Evolutionary conservation across 2,329 filamentous ascomycete species (phyloP).

Genomic region (Metarhizium humberi): DNA sequence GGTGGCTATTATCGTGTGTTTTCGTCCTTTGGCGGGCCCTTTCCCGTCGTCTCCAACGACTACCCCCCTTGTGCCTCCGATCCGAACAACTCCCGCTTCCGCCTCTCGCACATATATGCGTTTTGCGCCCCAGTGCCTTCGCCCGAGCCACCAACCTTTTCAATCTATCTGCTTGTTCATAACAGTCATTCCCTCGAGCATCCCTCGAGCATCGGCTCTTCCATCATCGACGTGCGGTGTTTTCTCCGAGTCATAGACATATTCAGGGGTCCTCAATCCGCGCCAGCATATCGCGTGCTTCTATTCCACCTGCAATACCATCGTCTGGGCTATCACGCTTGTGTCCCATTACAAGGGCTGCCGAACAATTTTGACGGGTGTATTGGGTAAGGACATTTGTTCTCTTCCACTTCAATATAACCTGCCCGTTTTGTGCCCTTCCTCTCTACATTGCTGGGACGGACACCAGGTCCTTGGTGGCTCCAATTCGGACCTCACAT

Average conservation of each 20-base stretch:
- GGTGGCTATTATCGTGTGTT: constrained; percentile 5
- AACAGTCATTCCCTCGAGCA: neutral
- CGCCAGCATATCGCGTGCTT: neutral
- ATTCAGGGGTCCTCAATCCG: neutral
- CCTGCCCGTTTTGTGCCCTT: too few relatives aligned
- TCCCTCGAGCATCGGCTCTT: neutral
- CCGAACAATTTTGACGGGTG: too few relatives aligned
- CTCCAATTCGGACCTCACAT: neutral
- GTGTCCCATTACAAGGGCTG: too few relatives aligned
- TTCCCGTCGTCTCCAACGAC: constrained; percentile 9
- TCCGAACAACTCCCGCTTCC: constrained; percentile 11
- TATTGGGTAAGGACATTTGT: too few relatives aligned
- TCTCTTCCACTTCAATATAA: too few relatives aligned
- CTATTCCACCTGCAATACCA: neutral
- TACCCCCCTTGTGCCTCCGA: constrained; percentile 17
- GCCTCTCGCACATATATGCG: neutral
- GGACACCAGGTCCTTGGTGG: neutral
- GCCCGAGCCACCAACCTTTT: neutral
- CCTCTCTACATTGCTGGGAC: neutral
- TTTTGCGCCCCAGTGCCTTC: neutral
- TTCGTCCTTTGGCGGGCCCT: constrained; percentile 1
- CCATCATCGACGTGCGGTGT: neutral
- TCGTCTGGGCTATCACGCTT: too few relatives aligned
- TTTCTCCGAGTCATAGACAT: neutral
- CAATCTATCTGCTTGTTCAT: neutral